Conservation (phyloP, 768 basidiomycete species). For the Crassisporium funariophilum region DNA sequence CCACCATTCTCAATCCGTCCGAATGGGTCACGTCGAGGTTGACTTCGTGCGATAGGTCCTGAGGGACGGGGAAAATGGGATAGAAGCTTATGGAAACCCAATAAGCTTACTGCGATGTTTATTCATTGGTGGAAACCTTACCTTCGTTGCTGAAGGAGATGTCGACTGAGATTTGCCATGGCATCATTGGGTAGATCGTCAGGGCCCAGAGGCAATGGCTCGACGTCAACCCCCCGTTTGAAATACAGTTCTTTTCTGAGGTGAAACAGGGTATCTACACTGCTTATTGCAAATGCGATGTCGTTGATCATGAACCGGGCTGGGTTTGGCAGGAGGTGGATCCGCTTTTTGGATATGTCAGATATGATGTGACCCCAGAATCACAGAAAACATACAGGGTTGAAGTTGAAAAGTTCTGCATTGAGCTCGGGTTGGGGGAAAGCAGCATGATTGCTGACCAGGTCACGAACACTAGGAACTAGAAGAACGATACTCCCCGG, state of each 20-base stretch:
- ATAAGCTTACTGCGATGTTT: constrained; percentile 1
- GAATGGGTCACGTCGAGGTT: constrained; percentile 90
- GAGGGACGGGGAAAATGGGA: constrained; percentile 88
- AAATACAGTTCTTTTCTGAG: constrained; percentile 82
- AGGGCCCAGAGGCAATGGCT: constrained; percentile 40
- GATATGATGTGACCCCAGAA: neutral
- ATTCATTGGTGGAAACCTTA: constrained; percentile 28
- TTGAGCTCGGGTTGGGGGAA: constrained; percentile 79
- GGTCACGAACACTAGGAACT: constrained; percentile 81
- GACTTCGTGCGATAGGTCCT: constrained; percentile 73
- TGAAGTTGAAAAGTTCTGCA: constrained; percentile 39
- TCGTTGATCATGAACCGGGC: constrained; percentile 84
- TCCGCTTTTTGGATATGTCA: constrained; percentile 49
- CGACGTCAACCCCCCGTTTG: constrained; percentile 65
- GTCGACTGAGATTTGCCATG: constrained; percentile 78
- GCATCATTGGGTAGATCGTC: constrained; percentile 61
- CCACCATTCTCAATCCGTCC: constrained; percentile 39
- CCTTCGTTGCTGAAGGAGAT: constrained; percentile 88
- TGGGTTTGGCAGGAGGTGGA: constrained; percentile 86
- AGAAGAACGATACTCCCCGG: constrained; percentile 76
- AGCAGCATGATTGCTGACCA: constrained; percentile 76
- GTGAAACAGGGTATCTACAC: constrained; percentile 89
- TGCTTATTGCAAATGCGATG: constrained; percentile 75
- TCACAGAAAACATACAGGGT: constrained; percentile 48
- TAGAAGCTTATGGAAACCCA: constrained; percentile 75